Evolutionary conservation across 257 asterid genomes (phyloP), one percentile per base, ranked within the genome.

Genomic region (Rhazya stricta): DNA sequence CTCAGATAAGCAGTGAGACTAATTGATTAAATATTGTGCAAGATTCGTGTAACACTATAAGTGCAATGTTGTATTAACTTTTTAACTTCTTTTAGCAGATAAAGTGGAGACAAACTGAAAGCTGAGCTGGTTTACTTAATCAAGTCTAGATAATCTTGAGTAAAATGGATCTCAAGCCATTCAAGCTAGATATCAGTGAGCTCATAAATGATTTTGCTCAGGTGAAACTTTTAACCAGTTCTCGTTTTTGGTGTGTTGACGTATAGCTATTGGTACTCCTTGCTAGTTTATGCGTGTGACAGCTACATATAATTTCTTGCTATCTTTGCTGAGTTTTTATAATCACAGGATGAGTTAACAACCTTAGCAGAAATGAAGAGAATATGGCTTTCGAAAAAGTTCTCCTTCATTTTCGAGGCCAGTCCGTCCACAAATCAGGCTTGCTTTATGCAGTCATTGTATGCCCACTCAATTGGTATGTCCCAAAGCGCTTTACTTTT

Each of bases 401-500:
- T 94, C 83, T 85, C 97, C 56, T 90, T 76, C 80, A 86, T 94
- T 25, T 94, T 89, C 25, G 96, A 94, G 89, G 96, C 95, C 25
- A 83, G 89, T 73, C 97, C 97, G 68, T 84, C 97, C 34, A 83
- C 87, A 69, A 90, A 90, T 83, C 96, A 84, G 77, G 92, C 92
- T 74, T 83, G 86, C 88, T 94, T 94, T 82, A 84, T 91, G 96
- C 97, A 90, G 87, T 89, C 98, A 37, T 76, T 94, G 39, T 94
- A 88, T 83, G 92, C 90, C 42, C 91, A 94, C 79, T 80, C 85
- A 32, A 86, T 84, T 61, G 88, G 97, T 88, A 87, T 68, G 82
- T 79, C 41, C 73, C 50, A n/a, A 15, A 21, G 39, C 65, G 45
- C 56, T 65, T 37, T 29, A 37, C 5, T 67, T 57, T 50, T 48